Base-by-base conservation (phyloP, 371 early-diverging fungal species). In the Mucor sp. region DNA sequence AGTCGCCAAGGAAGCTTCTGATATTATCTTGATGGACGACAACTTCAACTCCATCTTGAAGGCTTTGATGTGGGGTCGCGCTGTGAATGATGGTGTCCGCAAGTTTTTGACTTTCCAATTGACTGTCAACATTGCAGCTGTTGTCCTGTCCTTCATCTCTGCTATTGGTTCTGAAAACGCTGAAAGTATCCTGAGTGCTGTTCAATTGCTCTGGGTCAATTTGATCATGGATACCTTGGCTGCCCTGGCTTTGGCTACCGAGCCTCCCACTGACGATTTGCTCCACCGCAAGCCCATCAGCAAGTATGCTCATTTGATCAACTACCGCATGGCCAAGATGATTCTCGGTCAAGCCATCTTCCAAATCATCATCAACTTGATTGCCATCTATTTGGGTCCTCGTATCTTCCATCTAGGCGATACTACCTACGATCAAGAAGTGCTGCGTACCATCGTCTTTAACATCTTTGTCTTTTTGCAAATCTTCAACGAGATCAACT, bases 121-220 rank as follows among this genome's bases (percentile, higher is more conserved):
- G 39, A 93, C 97, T 3, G 96, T 97, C 70, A 98, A 98, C 81
- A 88, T 97, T 69, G 89, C 94, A 9, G 97, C 93, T 39, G 95
- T 96, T 21, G 77, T 88, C 2, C 70, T 89, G 23, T 96, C 98
- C 63, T 97, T 98, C 70, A 83, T 98, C 69, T 96, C 90, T 56
- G 85, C 98, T 9, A 91, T 96, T 37, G 75, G 92, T 4, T 87
- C 98, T 19, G 95, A 95, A 14, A 91, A 96, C 88, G 96, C 98
- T n/a, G 97, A 97, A 79, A 96, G 97, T 55, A 90, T 92, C 4
- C 80, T 99, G 69, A 95, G 95, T 63, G 97, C 99, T 50, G 97
- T 98, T 37, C 99, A 99, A 80, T 85, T 99, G 25, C 85, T 99
- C 50, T 98, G 98, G 97, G 98, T 98, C 57, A 99, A 99, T 75